These are phyloP conservation scores for Wilcoxina mikolae DNA, from an alignment of 495 filamentous ascomycete species.

Conservation along the genomic window DNA sequence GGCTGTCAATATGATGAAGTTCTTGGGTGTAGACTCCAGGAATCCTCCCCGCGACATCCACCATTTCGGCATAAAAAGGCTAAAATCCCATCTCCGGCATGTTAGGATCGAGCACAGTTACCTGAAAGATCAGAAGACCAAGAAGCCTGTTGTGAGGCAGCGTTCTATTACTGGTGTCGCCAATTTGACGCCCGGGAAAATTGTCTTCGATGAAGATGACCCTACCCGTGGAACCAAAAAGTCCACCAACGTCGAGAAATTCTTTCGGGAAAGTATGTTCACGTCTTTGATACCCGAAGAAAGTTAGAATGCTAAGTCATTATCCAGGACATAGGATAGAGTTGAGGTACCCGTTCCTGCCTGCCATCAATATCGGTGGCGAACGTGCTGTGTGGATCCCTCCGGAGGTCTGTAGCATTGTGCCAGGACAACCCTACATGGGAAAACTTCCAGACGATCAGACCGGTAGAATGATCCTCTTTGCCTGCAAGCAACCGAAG, in stretches of 20 bases:
- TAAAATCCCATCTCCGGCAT: conserved; percentile 4
- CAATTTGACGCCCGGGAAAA: background rate
- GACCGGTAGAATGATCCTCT: conserved; percentile 19
- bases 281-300: too few relatives aligned
- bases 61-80: conserved; percentile 15
- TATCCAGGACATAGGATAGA: conserved; percentile 34
- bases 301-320: too few relatives aligned
- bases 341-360: conserved; percentile 32
- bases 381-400: conserved; percentile 42
- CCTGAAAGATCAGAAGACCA: background rate
- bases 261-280: conserved; percentile 21
- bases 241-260: conserved; percentile 14
- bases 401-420: conserved; percentile 19
- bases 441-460: conserved; percentile 26
- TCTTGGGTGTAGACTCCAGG: conserved; percentile 27
- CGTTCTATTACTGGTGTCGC: background rate
- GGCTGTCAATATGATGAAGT: conserved; percentile 30
- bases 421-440: conserved; percentile 18
- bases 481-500: conserved; percentile 19
- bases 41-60: too few relatives aligned
- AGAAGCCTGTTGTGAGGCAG: background rate
- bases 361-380: conserved; percentile 58
- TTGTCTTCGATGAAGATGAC: conserved; percentile 14
- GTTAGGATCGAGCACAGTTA: background rate
- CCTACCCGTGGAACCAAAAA: conserved; percentile 9